phyloP scores from a whole-genome alignment of 805 yeast species.

The Tetrapisispora namnaoensis region DNA sequence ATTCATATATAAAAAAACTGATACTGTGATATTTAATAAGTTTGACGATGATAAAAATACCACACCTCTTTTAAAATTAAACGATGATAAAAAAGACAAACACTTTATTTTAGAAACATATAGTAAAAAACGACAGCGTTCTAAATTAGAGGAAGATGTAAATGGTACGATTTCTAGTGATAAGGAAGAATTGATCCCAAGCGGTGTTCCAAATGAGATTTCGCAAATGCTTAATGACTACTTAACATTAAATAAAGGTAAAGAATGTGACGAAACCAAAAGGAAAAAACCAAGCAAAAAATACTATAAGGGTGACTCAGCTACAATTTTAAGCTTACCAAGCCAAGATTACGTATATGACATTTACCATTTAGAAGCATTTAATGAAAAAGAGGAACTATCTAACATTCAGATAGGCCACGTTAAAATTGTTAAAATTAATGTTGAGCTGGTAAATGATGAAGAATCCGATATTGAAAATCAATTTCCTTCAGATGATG shows the following conservation, averaged over 20 bases:
- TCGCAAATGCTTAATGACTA: slow-evolving; percentile 66
- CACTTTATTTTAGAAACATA: slow-evolving; percentile 27
- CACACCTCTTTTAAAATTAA: slow-evolving; percentile 22
- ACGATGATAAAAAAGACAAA: slow-evolving; percentile 13
- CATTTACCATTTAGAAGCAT: slow-evolving; percentile 62
- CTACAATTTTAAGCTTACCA: slow-evolving; percentile 13
- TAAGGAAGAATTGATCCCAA: slow-evolving; percentile 4
- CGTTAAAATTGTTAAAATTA: slow-evolving; percentile 35
- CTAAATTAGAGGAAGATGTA: slow-evolving; percentile 9
- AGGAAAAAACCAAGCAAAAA: slow-evolving; percentile 22
- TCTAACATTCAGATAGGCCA: slow-evolving; percentile 30
- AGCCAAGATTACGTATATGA: slow-evolving; percentile 81
- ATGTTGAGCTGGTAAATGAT: slow-evolving; percentile 28
- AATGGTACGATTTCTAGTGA: slow-evolving; percentile 8
- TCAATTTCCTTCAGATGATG: slow-evolving; percentile 52
- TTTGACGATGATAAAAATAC: slow-evolving; percentile 19
- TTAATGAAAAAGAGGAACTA: slow-evolving; percentile 42
- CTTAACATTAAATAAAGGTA: slow-evolving; percentile 32
- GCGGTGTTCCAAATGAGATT: slow-evolving; percentile 48
- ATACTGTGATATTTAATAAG: slow-evolving; percentile 34
- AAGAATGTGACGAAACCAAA: slow-evolving; percentile 5
- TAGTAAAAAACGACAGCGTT: slow-evolving; percentile 18
- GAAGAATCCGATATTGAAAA: slow-evolving; percentile 34
- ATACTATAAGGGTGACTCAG: slow-evolving; percentile 9
- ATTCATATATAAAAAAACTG: slow-evolving; percentile 38